Percentiles rank a stretch among this genome's conserved stretches.
Conservation (phyloP, 768 basidiomycete genomes). For the Suillus tomentosus region DNA sequence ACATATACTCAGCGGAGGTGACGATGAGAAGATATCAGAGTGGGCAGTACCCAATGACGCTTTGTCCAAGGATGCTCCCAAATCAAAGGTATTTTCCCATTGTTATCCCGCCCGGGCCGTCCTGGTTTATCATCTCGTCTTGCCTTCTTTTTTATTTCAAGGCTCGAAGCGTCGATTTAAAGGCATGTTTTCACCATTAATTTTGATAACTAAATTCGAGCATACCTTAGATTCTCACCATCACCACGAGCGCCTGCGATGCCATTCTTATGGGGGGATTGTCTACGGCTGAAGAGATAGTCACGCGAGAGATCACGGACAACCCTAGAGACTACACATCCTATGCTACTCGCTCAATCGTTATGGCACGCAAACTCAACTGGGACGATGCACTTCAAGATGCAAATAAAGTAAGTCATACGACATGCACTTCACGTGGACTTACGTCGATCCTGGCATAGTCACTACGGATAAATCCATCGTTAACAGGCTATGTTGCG, state of each 20-base stretch:
- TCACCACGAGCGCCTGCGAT: neutral
- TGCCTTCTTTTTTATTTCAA: neutral
- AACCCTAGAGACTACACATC: neutral
- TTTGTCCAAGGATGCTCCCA: neutral
- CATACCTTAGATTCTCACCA: neutral
- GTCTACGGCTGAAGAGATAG: neutral
- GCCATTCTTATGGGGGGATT: neutral
- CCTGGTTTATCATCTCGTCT: neutral
- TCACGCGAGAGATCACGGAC: neutral
- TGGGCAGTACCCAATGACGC: neutral
- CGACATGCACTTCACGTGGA: no score
- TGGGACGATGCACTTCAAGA: neutral
- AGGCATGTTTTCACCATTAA: neutral
- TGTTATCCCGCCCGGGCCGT: neutral
- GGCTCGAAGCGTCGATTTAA: neutral
- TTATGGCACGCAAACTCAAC: neutral
- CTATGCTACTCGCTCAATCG: neutral
- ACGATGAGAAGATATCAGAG: neutral
- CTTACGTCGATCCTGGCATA: neutral
- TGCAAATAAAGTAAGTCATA: neutral
- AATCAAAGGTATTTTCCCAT: neutral
- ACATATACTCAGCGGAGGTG: neutral
- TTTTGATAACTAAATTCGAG: neutral
- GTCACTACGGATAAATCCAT: neutral
- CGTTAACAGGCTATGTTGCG: neutral